Evolutionary conservation across 73 alveolate species (phyloP).

Genomic region (Stentor coeruleus): DNA sequence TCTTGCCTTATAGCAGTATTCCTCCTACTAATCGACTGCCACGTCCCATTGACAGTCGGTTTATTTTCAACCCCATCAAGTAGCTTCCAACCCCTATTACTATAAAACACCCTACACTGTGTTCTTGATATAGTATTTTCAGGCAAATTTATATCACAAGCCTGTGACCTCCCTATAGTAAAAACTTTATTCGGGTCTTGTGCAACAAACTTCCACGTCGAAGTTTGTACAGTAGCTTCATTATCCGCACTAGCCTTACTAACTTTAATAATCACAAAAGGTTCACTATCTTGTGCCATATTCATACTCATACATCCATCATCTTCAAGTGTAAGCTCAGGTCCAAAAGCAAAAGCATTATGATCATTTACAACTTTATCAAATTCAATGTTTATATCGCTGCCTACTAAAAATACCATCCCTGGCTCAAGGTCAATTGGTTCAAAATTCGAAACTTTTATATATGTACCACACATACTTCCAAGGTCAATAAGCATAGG

Average conservation of each 20-base stretch:
- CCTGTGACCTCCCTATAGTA: slow-evolving; percentile 11
- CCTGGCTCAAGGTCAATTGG: background rate
- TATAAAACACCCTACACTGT: slow-evolving; percentile 6
- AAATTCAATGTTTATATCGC: background rate
- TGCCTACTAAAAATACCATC: slow-evolving; percentile 10
- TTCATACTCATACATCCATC: background rate
- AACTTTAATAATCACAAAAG: background rate
- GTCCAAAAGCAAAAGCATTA: background rate
- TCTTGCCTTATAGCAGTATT: background rate
- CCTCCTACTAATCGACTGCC: background rate
- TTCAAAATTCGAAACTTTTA: slow-evolving; percentile 31
- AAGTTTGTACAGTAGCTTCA: background rate
- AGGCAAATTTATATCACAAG: slow-evolving; percentile 7
- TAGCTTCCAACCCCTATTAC: background rate
- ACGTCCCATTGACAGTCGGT: slow-evolving; percentile 16
- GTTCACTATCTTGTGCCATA: background rate
- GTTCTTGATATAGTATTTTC: slow-evolving; percentile 26
- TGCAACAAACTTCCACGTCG: slow-evolving; percentile 15
- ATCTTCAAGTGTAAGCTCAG: background rate
- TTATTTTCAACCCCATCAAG: slow-evolving; percentile 16
- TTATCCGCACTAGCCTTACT: background rate
- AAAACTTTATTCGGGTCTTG: background rate
- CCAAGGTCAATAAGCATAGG: slow-evolving; percentile 58
- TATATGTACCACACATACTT: slow-evolving; percentile 70
- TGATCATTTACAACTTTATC: background rate